Evolutionary conservation across 169 alveolate genomes (phyloP).

Genomic region (Cryptosporidium ryanae): DNA sequence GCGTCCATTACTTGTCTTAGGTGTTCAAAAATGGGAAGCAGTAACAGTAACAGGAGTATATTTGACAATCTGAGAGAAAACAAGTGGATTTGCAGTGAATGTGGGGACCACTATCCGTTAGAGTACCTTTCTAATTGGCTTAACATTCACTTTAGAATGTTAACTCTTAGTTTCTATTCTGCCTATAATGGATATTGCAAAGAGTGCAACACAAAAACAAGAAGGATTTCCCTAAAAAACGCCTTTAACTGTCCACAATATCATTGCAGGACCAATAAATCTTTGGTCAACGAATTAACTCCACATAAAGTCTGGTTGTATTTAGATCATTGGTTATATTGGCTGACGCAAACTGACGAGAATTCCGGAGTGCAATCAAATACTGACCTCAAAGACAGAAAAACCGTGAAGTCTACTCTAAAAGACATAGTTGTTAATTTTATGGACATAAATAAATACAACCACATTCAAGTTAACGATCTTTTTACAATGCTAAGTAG

Average conservation of each 20-base stretch:
- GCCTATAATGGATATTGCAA: conserved; percentile 53
- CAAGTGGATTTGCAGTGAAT: conserved; percentile 32
- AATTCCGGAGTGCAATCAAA: not conserved
- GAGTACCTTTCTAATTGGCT: conserved; percentile 66
- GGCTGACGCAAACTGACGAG: not conserved
- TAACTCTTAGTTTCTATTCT: conserved; percentile 56
- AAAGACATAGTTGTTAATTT: conserved; percentile 33
- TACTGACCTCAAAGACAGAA: not conserved
- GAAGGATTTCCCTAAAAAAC: conserved; percentile 75
- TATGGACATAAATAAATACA: conserved; percentile 60
- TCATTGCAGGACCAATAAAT: conserved; percentile 75
- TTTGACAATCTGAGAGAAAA: conserved; percentile 33
- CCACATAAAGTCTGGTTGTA: conserved; percentile 67
- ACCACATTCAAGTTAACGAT: conserved; percentile 41
- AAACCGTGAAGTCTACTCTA: not conserved
- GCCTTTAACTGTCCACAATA: conserved; percentile 76
- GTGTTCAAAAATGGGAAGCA: conserved; percentile 22
- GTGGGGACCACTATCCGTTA: conserved; percentile 19
- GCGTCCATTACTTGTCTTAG: conserved; percentile 23
- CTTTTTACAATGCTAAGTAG: conserved; percentile 9
- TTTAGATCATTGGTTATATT: conserved; percentile 65
- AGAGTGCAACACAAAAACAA: conserved; percentile 74
- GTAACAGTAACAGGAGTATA: not conserved
- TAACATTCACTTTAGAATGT: conserved; percentile 48
- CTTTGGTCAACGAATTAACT: conserved; percentile 25